Conservation (phyloP, 2,329 filamentous ascomycete genomes). For the Colletotrichum cordylinicola region DNA sequence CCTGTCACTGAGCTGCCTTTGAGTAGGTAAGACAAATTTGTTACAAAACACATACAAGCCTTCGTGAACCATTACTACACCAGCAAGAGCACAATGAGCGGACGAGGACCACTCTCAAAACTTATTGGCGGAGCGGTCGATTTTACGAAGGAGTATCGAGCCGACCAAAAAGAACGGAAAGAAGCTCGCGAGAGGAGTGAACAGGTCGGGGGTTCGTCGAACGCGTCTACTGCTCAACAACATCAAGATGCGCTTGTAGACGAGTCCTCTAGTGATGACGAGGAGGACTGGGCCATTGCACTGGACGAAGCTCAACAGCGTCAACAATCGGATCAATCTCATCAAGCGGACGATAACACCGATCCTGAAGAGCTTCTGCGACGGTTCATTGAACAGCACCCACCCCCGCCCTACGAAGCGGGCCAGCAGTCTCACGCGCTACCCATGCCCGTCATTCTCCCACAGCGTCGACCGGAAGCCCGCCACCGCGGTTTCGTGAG, state of each 20-base stretch:
- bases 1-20: neutral
- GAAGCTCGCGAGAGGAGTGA: neutral
- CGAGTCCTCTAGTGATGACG: neutral
- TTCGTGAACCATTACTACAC: accelerated
- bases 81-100: neutral
- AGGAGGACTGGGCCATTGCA: neutral
- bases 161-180: neutral
- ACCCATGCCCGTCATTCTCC: neutral
- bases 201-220: neutral
- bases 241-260: neutral
- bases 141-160: neutral
- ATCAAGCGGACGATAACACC: neutral
- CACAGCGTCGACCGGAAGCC: neutral
- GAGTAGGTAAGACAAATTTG: neutral
- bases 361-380: neutral
- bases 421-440: neutral
- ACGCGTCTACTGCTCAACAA: neutral
- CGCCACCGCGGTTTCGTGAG: neutral
- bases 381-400: neutral
- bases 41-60: neutral
- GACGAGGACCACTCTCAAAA: neutral
- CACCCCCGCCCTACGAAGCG: neutral
- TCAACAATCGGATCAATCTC: neutral
- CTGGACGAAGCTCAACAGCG: neutral
- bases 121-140: neutral